phyloP scores from a whole-genome alignment of 2,329 filamentous ascomycete species.

The Xylariaceae sp. region DNA sequence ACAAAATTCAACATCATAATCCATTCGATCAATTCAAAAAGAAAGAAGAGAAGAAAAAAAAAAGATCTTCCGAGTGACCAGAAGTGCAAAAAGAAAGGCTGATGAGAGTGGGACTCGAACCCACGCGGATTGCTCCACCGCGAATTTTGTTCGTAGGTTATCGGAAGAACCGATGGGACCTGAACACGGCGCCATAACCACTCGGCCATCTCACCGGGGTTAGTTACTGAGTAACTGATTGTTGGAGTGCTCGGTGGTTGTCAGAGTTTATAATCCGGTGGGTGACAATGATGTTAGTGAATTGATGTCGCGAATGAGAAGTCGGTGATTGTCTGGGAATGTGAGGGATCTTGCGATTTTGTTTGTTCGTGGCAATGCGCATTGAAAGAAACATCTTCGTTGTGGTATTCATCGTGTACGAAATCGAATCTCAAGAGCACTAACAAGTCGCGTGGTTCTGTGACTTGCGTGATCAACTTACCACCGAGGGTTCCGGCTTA shows the following conservation, averaged over 20 bases:
- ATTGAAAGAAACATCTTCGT: too few species aligned
- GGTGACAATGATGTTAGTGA: too few species aligned
- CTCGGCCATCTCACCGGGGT: slow-evolving; percentile 31
- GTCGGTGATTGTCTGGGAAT: too few species aligned
- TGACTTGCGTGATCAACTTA: too few species aligned
- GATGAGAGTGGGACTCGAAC: slow-evolving; percentile 39
- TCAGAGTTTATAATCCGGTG: background rate
- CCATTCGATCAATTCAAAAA: background rate
- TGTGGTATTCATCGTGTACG: too few species aligned
- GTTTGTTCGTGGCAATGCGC: too few species aligned
- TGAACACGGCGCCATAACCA: slow-evolving; percentile 35
- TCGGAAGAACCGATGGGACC: slow-evolving; percentile 17
- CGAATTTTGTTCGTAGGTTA: slow-evolving; percentile 17
- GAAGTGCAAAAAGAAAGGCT: slow-evolving; percentile 12
- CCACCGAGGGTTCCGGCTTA: too few species aligned
- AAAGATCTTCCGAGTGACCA: background rate
- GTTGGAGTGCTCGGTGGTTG: background rate
- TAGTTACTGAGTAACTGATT: background rate
- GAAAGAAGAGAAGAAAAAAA: background rate
- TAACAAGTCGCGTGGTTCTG: too few species aligned
- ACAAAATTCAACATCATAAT: too few species aligned
- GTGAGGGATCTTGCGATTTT: too few species aligned
- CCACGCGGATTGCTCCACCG: slow-evolving; percentile 37
- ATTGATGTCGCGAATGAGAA: too few species aligned
- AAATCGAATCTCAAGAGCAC: too few species aligned